Conservation (phyloP, 106 monocot species). For the Triglochin maritima region DNA sequence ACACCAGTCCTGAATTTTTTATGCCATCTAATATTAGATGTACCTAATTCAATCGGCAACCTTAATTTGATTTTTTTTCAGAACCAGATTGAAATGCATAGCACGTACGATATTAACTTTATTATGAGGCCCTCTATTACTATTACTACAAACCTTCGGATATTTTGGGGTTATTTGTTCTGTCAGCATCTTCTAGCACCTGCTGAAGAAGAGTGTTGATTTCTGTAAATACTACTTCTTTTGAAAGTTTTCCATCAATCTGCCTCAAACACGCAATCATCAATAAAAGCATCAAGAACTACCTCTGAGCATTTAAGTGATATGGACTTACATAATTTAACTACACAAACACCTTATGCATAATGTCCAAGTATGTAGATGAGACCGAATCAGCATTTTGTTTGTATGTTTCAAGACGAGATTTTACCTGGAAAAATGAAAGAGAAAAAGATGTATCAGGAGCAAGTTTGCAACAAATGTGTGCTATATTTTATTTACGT, state of each 20-base stretch:
- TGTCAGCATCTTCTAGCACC: constrained; percentile 19
- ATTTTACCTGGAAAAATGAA: constrained; percentile 44
- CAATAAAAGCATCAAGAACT: neutral
- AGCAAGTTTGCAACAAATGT: neutral
- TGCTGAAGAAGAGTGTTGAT: constrained; percentile 46
- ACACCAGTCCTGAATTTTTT: too few relatives aligned
- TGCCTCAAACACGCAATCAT: constrained; percentile 24
- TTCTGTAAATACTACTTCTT: constrained; percentile 62
- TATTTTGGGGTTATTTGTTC: constrained; percentile 15
- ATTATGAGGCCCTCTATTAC: too few relatives aligned
- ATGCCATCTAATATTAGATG: too few relatives aligned
- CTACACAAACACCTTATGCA: constrained; percentile 49
- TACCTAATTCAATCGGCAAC: too few relatives aligned
- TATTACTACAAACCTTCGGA: constrained; percentile 32
- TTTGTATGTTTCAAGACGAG: constrained; percentile 83
- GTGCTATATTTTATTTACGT: too few relatives aligned
- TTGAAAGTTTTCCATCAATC: constrained; percentile 81
- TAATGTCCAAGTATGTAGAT: constrained; percentile 45
- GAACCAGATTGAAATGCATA: too few relatives aligned
- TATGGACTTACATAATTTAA: neutral
- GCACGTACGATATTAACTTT: too few relatives aligned
- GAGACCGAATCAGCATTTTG: constrained; percentile 54
- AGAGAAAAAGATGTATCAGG: neutral
- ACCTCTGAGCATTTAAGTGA: neutral
- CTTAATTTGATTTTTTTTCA: too few relatives aligned